These are phyloP conservation scores for Entophlyctis luteolus DNA, from an alignment of 192 early-diverging fungal species.

Conservation along the genomic window DNA sequence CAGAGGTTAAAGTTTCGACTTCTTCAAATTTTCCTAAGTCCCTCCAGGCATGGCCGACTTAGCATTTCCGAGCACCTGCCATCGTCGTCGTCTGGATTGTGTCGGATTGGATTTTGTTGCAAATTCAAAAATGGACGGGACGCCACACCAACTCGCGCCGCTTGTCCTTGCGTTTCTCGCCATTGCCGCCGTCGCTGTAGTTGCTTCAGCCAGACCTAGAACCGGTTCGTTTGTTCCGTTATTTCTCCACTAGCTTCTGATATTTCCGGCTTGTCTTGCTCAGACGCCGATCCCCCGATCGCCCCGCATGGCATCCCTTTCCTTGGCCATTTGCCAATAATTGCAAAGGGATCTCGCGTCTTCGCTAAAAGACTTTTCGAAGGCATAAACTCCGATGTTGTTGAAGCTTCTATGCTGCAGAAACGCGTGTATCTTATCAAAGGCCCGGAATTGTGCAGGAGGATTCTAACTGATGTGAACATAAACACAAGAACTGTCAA, in stretches of 20 bases:
- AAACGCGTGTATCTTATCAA: neutral
- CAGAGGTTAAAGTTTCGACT: no score
- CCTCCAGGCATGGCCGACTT: no score
- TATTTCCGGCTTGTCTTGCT: neutral
- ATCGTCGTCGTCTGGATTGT: no score
- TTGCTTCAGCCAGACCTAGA: neutral
- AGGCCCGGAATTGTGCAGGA: neutral
- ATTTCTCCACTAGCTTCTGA: neutral
- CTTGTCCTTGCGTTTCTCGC: neutral
- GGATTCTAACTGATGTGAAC: neutral
- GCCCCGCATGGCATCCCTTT: neutral
- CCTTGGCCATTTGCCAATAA: neutral
- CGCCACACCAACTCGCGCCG: no score
- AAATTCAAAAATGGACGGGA: no score
- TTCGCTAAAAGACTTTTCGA: neutral
- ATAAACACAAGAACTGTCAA: neutral
- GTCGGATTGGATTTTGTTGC: no score
- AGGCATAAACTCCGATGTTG: neutral
- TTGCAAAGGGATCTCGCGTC: neutral
- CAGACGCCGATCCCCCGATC: neutral
- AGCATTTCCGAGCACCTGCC: no score
- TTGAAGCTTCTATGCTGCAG: neutral
- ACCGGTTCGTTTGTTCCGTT: neutral
- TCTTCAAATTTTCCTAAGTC: no score
- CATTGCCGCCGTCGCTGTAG: neutral